Evolutionary conservation across 1,284 basidiomycete species (phyloP).

Genomic region (Ceratobasidium sp.): DNA sequence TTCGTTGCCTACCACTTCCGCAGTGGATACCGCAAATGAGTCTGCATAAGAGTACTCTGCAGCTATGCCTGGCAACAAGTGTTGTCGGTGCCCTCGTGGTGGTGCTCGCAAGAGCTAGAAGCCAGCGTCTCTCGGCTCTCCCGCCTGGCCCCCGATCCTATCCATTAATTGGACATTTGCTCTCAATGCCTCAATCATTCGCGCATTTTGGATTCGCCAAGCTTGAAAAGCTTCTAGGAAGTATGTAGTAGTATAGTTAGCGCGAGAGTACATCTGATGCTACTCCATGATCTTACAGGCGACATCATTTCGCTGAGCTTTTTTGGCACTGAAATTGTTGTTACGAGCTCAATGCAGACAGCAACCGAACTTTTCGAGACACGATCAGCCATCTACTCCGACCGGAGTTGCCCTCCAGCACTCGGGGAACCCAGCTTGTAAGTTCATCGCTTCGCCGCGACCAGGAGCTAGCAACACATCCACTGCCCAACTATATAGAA

Average conservation of each 20-base stretch:
- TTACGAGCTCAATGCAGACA: conserved; percentile 2
- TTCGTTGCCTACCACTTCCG: too few relatives aligned
- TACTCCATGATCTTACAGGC: background rate
- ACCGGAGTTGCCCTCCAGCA: conserved; percentile 1
- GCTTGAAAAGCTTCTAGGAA: conserved; percentile 13
- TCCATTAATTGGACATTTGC: conserved; percentile 33
- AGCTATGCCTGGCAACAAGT: background rate
- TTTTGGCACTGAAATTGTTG: conserved; percentile 25
- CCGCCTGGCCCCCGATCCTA: conserved; percentile 29
- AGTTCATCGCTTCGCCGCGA: background rate
- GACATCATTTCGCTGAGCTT: conserved; percentile 34
- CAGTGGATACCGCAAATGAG: background rate
- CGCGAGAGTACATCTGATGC: too few relatives aligned
- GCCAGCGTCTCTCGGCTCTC: background rate
- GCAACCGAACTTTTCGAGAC: conserved; percentile 32
- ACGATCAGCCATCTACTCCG: conserved; percentile 4
- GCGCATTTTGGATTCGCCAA: conserved; percentile 23
- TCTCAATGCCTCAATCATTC: conserved; percentile 23
- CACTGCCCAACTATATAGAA: background rate
- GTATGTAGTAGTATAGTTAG: background rate
- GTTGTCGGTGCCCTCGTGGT: background rate
- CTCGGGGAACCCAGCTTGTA: background rate
- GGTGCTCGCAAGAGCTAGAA: background rate
- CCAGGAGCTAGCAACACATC: background rate
- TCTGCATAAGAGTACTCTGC: background rate